Base-by-base conservation (phyloP, 805 yeast genomes). In the Monosporozyma solicola region DNA sequence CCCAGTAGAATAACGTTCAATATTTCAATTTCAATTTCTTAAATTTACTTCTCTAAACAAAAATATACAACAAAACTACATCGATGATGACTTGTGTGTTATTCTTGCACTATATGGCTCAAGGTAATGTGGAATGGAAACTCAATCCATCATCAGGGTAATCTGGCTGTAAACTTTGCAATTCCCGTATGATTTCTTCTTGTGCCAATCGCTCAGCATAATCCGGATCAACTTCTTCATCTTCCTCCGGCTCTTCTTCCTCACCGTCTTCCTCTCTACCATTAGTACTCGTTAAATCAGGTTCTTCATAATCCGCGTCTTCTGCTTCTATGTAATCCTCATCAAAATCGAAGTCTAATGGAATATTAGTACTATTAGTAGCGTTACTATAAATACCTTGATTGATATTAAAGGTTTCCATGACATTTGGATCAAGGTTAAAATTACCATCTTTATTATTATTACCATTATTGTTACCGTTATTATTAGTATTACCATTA, bases 391-490 rank as follows among this genome's bases (percentile, higher is more conserved):
- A 8, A 10, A 13, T 47, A 15, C 41, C 29, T 10, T 29, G 43
- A 15, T 25, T 16, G 6, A 33, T 24, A 13, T 47, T 61, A 9
- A 63, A 60, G 2, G 66, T 65, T 3, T 64, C 64, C 58, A 65
- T 58, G 4, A 61, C 65, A 54, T 65, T 63, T 45, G 63, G 66
- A 7, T 64, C 69, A 3, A 66, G 51, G 48, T 60, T 56, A 27
- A 54, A 32, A 47, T 58, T 59, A 3, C 66, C 65, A 48, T 61
- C 62, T 41, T 63, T 62, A 48, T 39, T 48, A 39, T 29, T 27
- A 29, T 44, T 50, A 27, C 29, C 35, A 24, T 10, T 52, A 47
- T 51, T 48, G 31, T 25, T 25, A 24, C 9, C 8, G 13, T 5
- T 44, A 5, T 44, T 22, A 43, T 24, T 43, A 24, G 5, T 24